Evolutionary conservation across 805 yeast species (phyloP).

Genomic region (Isabelozyma heimii): DNA sequence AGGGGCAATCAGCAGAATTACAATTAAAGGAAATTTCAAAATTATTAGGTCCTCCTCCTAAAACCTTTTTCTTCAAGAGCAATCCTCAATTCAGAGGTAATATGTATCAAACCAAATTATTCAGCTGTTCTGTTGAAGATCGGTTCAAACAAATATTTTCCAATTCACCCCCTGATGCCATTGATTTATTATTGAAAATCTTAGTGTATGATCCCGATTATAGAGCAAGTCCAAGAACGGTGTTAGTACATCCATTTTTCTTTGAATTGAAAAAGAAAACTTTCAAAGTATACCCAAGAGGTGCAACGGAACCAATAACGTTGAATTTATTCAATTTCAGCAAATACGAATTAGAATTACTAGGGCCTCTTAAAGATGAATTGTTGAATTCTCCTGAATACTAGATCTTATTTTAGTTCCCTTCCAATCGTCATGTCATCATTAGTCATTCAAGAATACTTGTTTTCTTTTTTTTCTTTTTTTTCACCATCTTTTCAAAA

Average conservation of each 20-base stretch:
- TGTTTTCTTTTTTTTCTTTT: no score
- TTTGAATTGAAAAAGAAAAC: constrained; percentile 69
- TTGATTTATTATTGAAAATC: constrained; percentile 77
- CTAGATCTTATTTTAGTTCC: background rate
- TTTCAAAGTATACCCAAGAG: constrained; percentile 56
- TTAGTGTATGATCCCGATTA: constrained; percentile 87
- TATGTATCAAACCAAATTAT: constrained; percentile 62
- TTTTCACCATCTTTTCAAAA: background rate
- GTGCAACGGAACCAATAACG: constrained; percentile 37
- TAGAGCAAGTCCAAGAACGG: constrained; percentile 77
- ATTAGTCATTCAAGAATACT: background rate
- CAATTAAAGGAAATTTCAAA: constrained; percentile 91
- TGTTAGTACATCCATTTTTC: constrained; percentile 85
- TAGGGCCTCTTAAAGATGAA: constrained; percentile 38
- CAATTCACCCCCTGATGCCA: constrained; percentile 78
- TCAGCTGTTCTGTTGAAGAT: constrained; percentile 51
- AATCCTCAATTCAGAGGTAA: constrained; percentile 78
- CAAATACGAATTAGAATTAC: constrained; percentile 58
- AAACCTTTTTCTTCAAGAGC: constrained; percentile 65
- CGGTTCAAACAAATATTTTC: constrained; percentile 50
- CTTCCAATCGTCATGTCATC: background rate
- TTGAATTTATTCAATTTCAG: constrained; percentile 66
- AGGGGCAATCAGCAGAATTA: constrained; percentile 84
- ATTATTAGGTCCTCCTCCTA: constrained; percentile 81
- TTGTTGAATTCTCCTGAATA: constrained; percentile 12